phyloP scores from a whole-genome alignment of 805 yeast species.

The Cyberlindnera sargentensis region DNA sequence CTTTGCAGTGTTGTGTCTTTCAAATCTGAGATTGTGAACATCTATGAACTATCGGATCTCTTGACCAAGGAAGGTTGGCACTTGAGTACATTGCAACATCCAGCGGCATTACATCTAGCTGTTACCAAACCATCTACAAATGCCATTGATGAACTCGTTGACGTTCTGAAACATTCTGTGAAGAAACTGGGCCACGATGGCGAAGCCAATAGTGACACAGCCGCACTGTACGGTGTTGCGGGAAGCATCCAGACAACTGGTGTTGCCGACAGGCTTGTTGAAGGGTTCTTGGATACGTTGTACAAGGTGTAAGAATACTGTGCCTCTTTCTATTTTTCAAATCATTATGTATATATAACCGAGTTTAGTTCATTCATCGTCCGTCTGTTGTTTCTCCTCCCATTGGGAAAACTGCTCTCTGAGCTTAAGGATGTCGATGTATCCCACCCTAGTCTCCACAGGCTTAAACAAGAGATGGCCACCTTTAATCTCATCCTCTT shows the following conservation, averaged over 20 bases:
- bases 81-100: slow-evolving; percentile 76
- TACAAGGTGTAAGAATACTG: slow-evolving; percentile 38
- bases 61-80: slow-evolving; percentile 79
- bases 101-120: slow-evolving; percentile 89
- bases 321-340: too few relatives aligned
- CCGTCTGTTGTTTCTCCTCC: slow-evolving; percentile 3
- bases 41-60: slow-evolving; percentile 74
- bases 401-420: slow-evolving; percentile 34
- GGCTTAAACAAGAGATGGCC: slow-evolving; percentile 34
- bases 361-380: background rate
- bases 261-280: slow-evolving; percentile 72
- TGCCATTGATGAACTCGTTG: slow-evolving; percentile 53
- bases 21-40: slow-evolving; percentile 50
- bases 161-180: slow-evolving; percentile 30
- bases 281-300: slow-evolving; percentile 73
- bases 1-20: slow-evolving; percentile 76
- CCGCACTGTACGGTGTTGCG: slow-evolving; percentile 92
- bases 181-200: slow-evolving; percentile 18
- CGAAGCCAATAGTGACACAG: slow-evolving; percentile 50
- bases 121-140: slow-evolving; percentile 65
- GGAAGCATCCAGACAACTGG: slow-evolving; percentile 83
- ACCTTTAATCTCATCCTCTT: slow-evolving; percentile 42
- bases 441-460: slow-evolving; percentile 44
- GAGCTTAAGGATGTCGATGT: slow-evolving; percentile 40
- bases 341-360: too few relatives aligned